Percentiles rank a stretch among this genome's conserved stretches.
phyloP scores from a whole-genome alignment of 192 early-diverging fungal species.

The Coemansia reversa region DNA sequence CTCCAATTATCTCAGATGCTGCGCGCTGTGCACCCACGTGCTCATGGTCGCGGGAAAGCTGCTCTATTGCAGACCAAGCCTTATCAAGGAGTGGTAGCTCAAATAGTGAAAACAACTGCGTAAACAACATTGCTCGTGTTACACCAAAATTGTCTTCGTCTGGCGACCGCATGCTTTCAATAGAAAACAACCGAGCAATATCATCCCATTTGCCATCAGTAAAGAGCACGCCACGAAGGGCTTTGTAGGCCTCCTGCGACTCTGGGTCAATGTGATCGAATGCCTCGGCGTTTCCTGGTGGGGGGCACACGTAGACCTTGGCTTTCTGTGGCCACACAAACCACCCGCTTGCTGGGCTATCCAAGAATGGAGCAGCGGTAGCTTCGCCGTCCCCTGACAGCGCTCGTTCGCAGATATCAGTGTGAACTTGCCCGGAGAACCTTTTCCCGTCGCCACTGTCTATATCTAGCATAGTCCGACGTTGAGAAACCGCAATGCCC shows the following conservation, averaged over 20 bases:
- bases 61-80: conserved; percentile 59
- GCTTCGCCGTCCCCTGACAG: conserved; percentile 24
- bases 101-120: conserved; percentile 69
- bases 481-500: conserved; percentile 5
- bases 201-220: conserved; percentile 68
- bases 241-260: conserved; percentile 59
- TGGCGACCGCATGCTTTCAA: conserved; percentile 63
- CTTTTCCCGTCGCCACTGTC: neutral
- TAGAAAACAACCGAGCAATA: conserved; percentile 62
- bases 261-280: conserved; percentile 60
- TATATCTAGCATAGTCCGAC: conserved; percentile 8
- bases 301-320: conserved; percentile 56
- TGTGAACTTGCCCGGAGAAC: conserved; percentile 7
- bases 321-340: conserved; percentile 70
- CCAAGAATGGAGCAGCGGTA: conserved; percentile 21
- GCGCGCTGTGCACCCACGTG: conserved; percentile 81
- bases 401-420: conserved; percentile 39
- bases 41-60: conserved; percentile 55
- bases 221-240: conserved; percentile 57
- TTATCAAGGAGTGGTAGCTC: conserved; percentile 60
- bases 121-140: conserved; percentile 62
- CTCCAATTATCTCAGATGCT: conserved; percentile 74
- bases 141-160: conserved; percentile 67
- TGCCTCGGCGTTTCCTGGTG: conserved; percentile 24
- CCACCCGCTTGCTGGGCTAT: conserved; percentile 71